A percentile compares a stretch with the other conserved stretches of the same genome.
Conservation (phyloP, 75 land plant species). For the Picea glauca region DNA sequence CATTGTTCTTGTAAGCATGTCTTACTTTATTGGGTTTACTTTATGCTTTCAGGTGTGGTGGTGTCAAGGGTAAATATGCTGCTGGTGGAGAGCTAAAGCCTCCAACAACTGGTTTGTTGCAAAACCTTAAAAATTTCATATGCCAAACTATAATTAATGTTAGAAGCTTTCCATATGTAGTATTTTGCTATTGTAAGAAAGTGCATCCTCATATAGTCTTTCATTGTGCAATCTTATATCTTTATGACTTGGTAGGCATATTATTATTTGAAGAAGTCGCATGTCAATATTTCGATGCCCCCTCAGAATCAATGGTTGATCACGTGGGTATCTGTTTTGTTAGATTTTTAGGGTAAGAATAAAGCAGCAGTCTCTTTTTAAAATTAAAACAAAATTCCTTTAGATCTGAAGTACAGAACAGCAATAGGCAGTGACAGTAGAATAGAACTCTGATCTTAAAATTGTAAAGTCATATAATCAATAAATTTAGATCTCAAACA, state of each 20-base stretch:
- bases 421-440: too few relatives aligned
- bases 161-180: not conserved
- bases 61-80: conserved; percentile 95
- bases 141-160: not conserved
- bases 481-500: too few relatives aligned
- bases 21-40: not conserved
- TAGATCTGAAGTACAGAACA: too few relatives aligned
- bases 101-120: conserved; percentile 67
- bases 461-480: too few relatives aligned
- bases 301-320: not conserved
- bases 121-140: not conserved
- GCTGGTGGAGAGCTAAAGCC: conserved; percentile 90
- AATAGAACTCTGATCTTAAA: too few relatives aligned
- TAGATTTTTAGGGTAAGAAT: too few relatives aligned
- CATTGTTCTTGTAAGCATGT: not conserved
- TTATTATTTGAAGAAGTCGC: conserved; percentile 2
- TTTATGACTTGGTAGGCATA: not conserved
- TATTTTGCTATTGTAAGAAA: not conserved
- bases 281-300: not conserved
- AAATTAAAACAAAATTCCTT: too few relatives aligned
- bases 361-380: too few relatives aligned
- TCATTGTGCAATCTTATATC: not conserved
- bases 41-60: conserved; percentile 76
- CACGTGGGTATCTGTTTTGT: not conserved
- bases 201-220: not conserved